Conservation (phyloP, 1,139 yeast species). For the Geotrichum reessii region DNA sequence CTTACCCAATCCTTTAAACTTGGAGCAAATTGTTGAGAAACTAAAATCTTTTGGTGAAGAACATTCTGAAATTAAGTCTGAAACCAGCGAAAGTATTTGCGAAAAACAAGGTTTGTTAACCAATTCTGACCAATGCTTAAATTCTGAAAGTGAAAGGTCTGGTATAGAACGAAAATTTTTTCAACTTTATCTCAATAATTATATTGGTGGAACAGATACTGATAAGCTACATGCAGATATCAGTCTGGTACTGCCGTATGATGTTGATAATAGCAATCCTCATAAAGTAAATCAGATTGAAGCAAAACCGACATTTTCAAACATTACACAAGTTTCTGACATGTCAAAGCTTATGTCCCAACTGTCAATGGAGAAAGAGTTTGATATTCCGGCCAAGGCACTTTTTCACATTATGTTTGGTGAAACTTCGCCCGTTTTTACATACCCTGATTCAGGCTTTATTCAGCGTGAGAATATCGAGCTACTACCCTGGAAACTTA, state of each 20-base stretch:
- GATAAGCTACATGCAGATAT: not conserved
- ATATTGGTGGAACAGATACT: constrained; percentile 4
- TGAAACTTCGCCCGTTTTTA: constrained; percentile 53
- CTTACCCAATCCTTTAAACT: constrained; percentile 41
- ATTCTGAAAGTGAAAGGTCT: not conserved
- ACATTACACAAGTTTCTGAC: not conserved
- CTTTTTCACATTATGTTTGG: constrained; percentile 79
- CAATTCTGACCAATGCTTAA: not conserved
- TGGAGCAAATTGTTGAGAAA: constrained; percentile 28
- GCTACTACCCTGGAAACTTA: constrained; percentile 28
- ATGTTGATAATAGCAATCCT: not conserved
- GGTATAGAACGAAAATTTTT: constrained; percentile 2
- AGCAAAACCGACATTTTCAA: not conserved
- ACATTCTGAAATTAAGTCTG: not conserved
- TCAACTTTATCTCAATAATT: constrained; percentile 8
- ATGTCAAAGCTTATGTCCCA: constrained; percentile 30
- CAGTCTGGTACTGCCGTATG: not conserved
- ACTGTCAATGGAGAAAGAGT: constrained; percentile 37
- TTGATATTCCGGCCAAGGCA: constrained; percentile 70
- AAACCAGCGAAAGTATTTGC: not conserved
- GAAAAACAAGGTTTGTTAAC: not conserved
- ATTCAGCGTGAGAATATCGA: constrained; percentile 24
- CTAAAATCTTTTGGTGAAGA: constrained; percentile 26
- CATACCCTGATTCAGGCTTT: constrained; percentile 25
- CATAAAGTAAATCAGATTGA: not conserved